Evolutionary conservation across 2,329 filamentous ascomycete genomes (phyloP).

Genomic region (Aquanectria penicillioides): DNA sequence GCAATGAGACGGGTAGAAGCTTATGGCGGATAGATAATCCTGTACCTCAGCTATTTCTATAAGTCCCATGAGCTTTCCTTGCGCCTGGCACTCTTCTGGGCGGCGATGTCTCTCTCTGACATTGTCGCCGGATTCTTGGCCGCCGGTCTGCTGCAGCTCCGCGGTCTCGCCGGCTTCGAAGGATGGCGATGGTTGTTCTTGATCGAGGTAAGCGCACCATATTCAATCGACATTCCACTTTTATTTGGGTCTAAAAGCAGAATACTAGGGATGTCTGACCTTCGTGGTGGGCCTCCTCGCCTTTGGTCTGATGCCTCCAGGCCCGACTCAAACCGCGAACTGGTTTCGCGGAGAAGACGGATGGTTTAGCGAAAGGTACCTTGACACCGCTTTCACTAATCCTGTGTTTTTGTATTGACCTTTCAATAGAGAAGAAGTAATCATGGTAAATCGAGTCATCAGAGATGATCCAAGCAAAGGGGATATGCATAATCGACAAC

Average conservation of each 20-base stretch:
- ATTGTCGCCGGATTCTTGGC: conserved; percentile 30
- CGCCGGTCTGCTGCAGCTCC: conserved; percentile 64
- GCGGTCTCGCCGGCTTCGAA: conserved; percentile 59
- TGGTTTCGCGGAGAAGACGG: conserved; percentile 64
- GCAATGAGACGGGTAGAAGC: not conserved
- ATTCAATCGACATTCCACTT: conserved; percentile 8
- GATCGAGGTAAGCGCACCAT: conserved; percentile 38
- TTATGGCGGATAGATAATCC: conserved; percentile 50
- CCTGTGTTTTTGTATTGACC: not conserved
- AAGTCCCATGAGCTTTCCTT: conserved; percentile 62
- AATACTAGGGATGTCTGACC: conserved; percentile 43
- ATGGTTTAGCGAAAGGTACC: conserved; percentile 42
- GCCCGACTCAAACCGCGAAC: conserved; percentile 56
- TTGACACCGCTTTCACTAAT: not conserved
- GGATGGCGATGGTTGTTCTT: conserved; percentile 69
- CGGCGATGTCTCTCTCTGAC: conserved; percentile 39
- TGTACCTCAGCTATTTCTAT: conserved; percentile 78
- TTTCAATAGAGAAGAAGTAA: conserved; percentile 56
- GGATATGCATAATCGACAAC: conserved; percentile 66
- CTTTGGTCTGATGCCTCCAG: conserved; percentile 37
- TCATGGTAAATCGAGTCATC: conserved; percentile 64
- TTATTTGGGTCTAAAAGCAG: not conserved
- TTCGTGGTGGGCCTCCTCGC: conserved; percentile 36
- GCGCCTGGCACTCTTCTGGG: conserved; percentile 76
- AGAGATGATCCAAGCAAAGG: conserved; percentile 68